Evolutionary conservation across 352 stramenopile species (phyloP).

Genomic region (Phytophthora sp.): DNA sequence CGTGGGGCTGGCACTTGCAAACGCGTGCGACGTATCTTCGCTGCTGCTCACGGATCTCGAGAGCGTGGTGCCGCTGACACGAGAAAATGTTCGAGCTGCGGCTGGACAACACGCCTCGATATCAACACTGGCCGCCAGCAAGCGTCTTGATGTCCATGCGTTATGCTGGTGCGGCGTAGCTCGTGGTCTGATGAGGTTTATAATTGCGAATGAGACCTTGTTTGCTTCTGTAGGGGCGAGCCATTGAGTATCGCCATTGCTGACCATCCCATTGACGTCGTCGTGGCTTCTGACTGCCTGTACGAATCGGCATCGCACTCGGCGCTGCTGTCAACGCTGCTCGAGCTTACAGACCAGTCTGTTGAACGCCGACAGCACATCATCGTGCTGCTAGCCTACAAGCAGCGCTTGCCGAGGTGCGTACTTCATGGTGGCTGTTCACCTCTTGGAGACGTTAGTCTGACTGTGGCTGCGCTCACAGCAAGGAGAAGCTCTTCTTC

Average conservation of each 20-base stretch:
- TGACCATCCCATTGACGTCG: slow-evolving; percentile 8
- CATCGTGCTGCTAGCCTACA: slow-evolving; percentile 68
- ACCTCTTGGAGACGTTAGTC: too few species aligned
- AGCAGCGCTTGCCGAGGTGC: slow-evolving; percentile 62
- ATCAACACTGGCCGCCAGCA: slow-evolving; percentile 19
- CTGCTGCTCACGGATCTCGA: slow-evolving; percentile 67
- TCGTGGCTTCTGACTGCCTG: slow-evolving; percentile 64
- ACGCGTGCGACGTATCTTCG: slow-evolving; percentile 17
- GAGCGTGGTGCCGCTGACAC: slow-evolving; percentile 50
- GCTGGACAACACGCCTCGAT: slow-evolving; percentile 30
- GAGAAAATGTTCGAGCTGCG: slow-evolving; percentile 37
- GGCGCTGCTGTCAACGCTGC: slow-evolving; percentile 48
- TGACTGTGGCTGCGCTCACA: slow-evolving; percentile 2
- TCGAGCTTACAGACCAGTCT: slow-evolving; percentile 34
- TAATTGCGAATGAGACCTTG: too few species aligned
- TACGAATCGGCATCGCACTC: slow-evolving; percentile 60
- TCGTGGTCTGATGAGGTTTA: too few species aligned
- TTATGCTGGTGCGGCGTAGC: slow-evolving; percentile 47
- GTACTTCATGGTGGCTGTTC: slow-evolving; percentile 4
- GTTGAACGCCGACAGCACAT: too few species aligned
- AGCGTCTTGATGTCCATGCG: slow-evolving; percentile 24
- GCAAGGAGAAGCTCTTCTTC: slow-evolving; percentile 57
- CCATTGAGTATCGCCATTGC: slow-evolving; percentile 9
- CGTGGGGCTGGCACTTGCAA: slow-evolving; percentile 51
- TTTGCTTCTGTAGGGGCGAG: slow-evolving; percentile 17